Conservation (phyloP, 805 yeast genomes). For the Yarrowia sp. region DNA sequence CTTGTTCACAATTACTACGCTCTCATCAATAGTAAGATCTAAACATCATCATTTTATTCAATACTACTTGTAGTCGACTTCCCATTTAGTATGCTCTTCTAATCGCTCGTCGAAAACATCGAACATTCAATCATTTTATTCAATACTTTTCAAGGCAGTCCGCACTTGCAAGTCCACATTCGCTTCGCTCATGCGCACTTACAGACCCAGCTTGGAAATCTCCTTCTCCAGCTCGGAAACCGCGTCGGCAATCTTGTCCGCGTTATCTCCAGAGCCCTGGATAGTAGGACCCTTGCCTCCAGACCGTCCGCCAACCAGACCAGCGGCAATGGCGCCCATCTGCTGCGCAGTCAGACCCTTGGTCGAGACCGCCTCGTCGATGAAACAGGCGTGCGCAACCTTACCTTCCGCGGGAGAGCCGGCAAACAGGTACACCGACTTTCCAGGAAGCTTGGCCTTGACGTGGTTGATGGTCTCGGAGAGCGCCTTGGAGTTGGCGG, state of each 20-base stretch:
- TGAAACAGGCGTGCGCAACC: slow-evolving; percentile 94
- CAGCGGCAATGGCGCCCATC: slow-evolving; percentile 67
- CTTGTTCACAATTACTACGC: too few relatives aligned
- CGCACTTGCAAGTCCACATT: too few relatives aligned
- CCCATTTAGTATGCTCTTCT: too few relatives aligned
- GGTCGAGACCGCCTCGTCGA: slow-evolving; percentile 65
- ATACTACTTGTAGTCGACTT: too few relatives aligned
- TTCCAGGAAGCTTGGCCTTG: slow-evolving; percentile 70
- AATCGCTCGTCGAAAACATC: too few relatives aligned
- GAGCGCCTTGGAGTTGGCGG: slow-evolving; percentile 88
- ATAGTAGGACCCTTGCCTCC: slow-evolving; percentile 97
- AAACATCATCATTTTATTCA: too few relatives aligned
- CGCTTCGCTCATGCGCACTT: background rate
- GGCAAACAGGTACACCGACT: slow-evolving; percentile 75
- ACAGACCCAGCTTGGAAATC: slow-evolving; percentile 39
- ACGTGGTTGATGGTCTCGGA: slow-evolving; percentile 86
- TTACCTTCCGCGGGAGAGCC: slow-evolving; percentile 58
- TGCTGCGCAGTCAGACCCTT: slow-evolving; percentile 70
- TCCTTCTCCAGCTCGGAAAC: slow-evolving; percentile 63
- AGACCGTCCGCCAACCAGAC: slow-evolving; percentile 88
- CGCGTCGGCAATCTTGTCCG: slow-evolving; percentile 67
- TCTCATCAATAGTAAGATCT: too few relatives aligned
- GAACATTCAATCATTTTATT: too few relatives aligned
- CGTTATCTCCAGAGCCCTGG: slow-evolving; percentile 94
- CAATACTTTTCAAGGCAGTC: background rate